These are phyloP conservation scores for Otatea glauca DNA, from an alignment of 176 grass and related monocot species.

Conservation along the genomic window DNA sequence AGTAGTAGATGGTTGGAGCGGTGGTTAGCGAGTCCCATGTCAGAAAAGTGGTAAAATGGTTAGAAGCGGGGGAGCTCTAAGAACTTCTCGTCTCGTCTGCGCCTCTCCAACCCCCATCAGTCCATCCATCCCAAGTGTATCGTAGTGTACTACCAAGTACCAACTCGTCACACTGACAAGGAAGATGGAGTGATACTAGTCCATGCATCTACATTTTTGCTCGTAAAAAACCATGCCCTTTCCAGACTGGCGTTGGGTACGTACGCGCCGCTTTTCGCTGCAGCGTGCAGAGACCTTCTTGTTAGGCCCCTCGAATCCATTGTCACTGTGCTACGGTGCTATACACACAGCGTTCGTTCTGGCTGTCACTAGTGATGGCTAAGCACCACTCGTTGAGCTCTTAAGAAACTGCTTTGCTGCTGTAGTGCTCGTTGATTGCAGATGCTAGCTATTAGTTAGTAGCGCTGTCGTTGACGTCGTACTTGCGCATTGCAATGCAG, in stretches of 20 bases:
- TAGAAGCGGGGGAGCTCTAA: background rate
- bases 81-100: background rate
- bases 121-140: background rate
- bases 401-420: background rate
- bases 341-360: background rate
- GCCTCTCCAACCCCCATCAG: background rate
- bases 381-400: no score
- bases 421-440: background rate
- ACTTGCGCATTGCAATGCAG: slow-evolving; percentile 13
- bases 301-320: background rate
- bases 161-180: background rate
- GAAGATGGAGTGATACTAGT: background rate
- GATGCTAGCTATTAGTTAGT: background rate
- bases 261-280: background rate
- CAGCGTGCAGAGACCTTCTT: background rate
- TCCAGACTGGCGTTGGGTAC: slow-evolving; percentile 14
- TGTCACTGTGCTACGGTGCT: background rate
- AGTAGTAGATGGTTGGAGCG: background rate
- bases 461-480: background rate
- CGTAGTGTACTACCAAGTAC: background rate
- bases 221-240: background rate
- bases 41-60: background rate
- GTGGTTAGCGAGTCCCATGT: slow-evolving; percentile 13
- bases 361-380: background rate
- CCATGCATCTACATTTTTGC: background rate